Base-by-base conservation (phyloP, 345 rosid species). In the Arabidopsis suecica region DNA sequence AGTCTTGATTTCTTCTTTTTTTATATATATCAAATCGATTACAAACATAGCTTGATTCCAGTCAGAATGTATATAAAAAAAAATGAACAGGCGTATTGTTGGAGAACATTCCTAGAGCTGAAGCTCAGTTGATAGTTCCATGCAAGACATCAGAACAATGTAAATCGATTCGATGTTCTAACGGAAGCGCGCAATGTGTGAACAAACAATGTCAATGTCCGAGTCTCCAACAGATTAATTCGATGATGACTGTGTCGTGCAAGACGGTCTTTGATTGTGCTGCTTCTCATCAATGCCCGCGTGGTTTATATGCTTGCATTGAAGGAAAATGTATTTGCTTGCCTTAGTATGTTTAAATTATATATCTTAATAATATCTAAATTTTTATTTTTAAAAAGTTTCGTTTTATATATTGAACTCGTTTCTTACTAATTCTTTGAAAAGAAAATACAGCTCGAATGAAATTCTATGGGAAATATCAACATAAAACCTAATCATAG, bases 201-300 rank as follows among this genome's bases (percentile, higher is more conserved):
- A 53, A 47, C 53, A 75, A 14, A 30, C 68, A 75, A 49, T 75
- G 79, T 37, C 54, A 67, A 38, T 75, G 79, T 49, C 61, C 73
- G 8, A 75, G 73, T 37, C 45, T 12, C 55, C 23, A 32, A 20
- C 36, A 36, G 7, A 34, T 33, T 14, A 18, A 73, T 14, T 10
- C 3, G 44, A 41, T 6, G 33, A 53, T 5, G 8, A 2, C 0
- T 68, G 51, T 6, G 16, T 6, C 18, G 13, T 65, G 57, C 13
- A 57, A 57, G 34, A 53, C 62, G 1, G 5, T 22, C 33, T 4
- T 2, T 25, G 51, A 48, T 34, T 70, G 66, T 22, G 5, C 3
- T 47, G 9, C 44, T 14, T 37, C 68, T 72, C 51, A 38, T 61
- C 32, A 2, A 49, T 71, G 58, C 7, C 28, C 38, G 8, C 0